Base-by-base conservation (phyloP, 1,284 basidiomycete genomes). In the Leucoagaricus sp. region DNA sequence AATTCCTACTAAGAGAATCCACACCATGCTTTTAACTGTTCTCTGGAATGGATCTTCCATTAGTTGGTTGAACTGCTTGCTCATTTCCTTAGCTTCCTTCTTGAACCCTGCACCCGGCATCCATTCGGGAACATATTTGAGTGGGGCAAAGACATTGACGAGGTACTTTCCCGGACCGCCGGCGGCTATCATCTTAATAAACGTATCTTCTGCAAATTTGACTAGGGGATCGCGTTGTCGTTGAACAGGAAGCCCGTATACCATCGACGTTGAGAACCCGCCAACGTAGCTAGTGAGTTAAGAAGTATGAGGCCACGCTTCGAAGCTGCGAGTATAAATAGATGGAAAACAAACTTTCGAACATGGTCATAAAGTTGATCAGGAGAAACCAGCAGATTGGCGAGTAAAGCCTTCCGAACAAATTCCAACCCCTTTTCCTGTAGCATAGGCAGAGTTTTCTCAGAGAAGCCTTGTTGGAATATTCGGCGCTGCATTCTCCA, bases 71-170 rank as follows among this genome's bases (percentile, higher is more conserved):
- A 10, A 1, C n/a, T 17, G 6, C 1, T n/a, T 23, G 4, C 25
- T 4, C 25, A 42, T 2, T 23, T 53, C 23, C 5, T 23, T 33
- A 10, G 44, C 58, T 5, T 33, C 21, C 17, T 19, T 29, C 45
- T 59, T 55, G 36, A 59, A 59, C 5, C 26, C 23, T 2, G 58
- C 54, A 5, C 58, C 58, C 1, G 58, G 58, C 9, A 59, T 38
- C 58, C 58, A 59, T 5, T 52, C 53, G 2, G 58, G 58, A 7
- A 59, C 23, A 45, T 59, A 53, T 19, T 49, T 52, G 1, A 59
- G 26, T 2, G 21, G 4, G 8, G 49, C 49, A 1, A 59, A 13
- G 28, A 56, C 10, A 26, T 59, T 44, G 23, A 56, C 53, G 0
- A 50, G 19, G 28, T 38, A 59, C 4, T 28, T 29, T 9, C 58